These are phyloP conservation scores for Euclidium syriacum DNA, from an alignment of 345 rosid species.

Conservation along the genomic window DNA sequence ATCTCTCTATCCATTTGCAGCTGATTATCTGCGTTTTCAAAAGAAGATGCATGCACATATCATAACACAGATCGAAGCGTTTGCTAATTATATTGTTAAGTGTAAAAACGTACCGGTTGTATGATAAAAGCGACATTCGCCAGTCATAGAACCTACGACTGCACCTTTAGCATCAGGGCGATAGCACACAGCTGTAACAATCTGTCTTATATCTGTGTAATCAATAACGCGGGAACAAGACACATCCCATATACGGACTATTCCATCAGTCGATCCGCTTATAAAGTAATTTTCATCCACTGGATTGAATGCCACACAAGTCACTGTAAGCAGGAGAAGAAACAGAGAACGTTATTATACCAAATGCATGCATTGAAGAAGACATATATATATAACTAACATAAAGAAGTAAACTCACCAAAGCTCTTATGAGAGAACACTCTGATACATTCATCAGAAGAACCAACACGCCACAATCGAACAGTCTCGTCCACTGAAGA, in stretches of 20 bases:
- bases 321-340: conserved; percentile 36
- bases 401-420: conserved; percentile 33
- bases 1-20: conserved; percentile 46
- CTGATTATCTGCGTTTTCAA: conserved; percentile 39
- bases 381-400: no score
- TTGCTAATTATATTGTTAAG: not conserved
- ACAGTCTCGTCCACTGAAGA: conserved; percentile 64
- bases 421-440: conserved; percentile 63
- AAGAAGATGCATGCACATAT: not conserved
- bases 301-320: conserved; percentile 61
- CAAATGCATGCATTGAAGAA: not conserved
- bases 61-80: not conserved
- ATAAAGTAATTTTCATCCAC: conserved; percentile 55
- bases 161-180: conserved; percentile 65
- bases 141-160: conserved; percentile 63
- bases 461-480: conserved; percentile 59
- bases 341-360: not conserved
- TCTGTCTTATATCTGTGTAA: conserved; percentile 57
- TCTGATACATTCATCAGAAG: conserved; percentile 43
- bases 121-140: conserved; percentile 58
- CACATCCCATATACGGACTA: conserved; percentile 76
- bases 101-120: conserved; percentile 40
- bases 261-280: conserved; percentile 65
- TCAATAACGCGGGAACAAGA: conserved; percentile 47
- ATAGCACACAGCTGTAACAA: conserved; percentile 67